phyloP scores from a whole-genome alignment of 208 protist species.

The Trypanosoma mega region DNA sequence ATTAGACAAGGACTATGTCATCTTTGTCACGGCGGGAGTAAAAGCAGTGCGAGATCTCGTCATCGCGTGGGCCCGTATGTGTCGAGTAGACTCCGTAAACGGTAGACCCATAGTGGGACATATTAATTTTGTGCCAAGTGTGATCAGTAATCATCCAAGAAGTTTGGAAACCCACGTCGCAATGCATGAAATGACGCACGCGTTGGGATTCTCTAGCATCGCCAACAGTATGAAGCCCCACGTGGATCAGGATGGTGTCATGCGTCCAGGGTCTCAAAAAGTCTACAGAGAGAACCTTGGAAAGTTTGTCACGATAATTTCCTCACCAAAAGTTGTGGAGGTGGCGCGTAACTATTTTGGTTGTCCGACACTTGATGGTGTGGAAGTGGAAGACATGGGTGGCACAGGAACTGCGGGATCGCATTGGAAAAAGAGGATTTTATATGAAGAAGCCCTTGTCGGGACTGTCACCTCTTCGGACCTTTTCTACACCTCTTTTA shows the following conservation, averaged over 20 bases:
- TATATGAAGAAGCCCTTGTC: slow-evolving; percentile 48
- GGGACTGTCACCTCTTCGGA: slow-evolving; percentile 35
- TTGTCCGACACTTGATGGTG: slow-evolving; percentile 47
- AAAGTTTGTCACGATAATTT: slow-evolving; percentile 34
- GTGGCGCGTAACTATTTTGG: slow-evolving; percentile 48
- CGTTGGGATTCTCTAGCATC: slow-evolving; percentile 48
- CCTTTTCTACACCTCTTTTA: slow-evolving; percentile 49
- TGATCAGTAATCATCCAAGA: slow-evolving; percentile 11
- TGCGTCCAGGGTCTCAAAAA: slow-evolving; percentile 16
- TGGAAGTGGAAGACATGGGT: slow-evolving; percentile 57
- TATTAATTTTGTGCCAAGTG: slow-evolving; percentile 66
- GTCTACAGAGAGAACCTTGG: slow-evolving; percentile 28
- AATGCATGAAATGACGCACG: slow-evolving; percentile 62
- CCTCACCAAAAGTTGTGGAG: slow-evolving; percentile 38
- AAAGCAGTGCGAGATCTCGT: no score
- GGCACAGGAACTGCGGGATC: slow-evolving; percentile 43
- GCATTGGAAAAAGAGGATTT: slow-evolving; percentile 69
- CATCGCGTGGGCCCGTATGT: slow-evolving; percentile 43
- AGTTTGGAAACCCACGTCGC: slow-evolving; percentile 20
- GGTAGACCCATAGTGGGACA: slow-evolving; percentile 43
- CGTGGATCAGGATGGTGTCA: slow-evolving; percentile 12
- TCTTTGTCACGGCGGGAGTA: slow-evolving; percentile 50
- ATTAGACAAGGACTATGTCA: slow-evolving; percentile 38
- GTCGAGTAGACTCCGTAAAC: slow-evolving; percentile 18
- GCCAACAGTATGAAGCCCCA: slow-evolving; percentile 18